phyloP scores from a whole-genome alignment of 441 rosid species.

The Brassica hybrid region DNA sequence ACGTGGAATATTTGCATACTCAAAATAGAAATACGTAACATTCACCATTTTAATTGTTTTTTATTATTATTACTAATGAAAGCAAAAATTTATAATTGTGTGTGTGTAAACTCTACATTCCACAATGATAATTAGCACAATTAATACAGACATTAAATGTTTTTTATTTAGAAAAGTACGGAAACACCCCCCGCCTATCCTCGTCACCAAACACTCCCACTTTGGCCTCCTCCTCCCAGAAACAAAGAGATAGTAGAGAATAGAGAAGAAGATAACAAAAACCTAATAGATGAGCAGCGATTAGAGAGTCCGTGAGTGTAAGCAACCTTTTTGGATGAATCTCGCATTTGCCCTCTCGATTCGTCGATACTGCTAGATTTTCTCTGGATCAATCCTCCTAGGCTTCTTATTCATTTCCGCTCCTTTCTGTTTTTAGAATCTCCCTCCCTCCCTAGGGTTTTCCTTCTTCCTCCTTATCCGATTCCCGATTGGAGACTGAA shows the following conservation, averaged over 20 bases:
- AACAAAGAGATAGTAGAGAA: not conserved
- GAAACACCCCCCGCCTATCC: constrained; percentile 25
- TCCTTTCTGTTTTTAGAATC: constrained; percentile 37
- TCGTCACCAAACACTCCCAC: constrained; percentile 44
- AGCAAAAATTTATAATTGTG: not conserved
- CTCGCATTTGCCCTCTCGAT: constrained; percentile 46
- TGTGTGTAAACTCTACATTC: not conserved
- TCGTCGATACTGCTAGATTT: constrained; percentile 43
- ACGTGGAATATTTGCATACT: constrained; percentile 37
- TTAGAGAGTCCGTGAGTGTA: constrained; percentile 39
- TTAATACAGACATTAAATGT: not conserved
- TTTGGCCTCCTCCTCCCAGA: constrained; percentile 15
- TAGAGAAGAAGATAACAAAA: constrained; percentile 20
- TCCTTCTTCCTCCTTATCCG: constrained; percentile 6
- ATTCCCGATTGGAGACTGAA: constrained; percentile 16
- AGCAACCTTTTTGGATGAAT: constrained; percentile 29
- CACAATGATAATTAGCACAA: not conserved
- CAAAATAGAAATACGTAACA: constrained; percentile 26
- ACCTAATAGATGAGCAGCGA: constrained; percentile 41
- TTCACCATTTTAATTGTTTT: constrained; percentile 3
- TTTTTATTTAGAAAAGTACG: not conserved
- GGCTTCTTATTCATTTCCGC: constrained; percentile 44
- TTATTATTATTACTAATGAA: too few species aligned
- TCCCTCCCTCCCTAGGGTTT: constrained; percentile 10
- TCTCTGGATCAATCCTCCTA: constrained; percentile 36